Evolutionary conservation across 139 green algal species (phyloP).

Genomic region (Raphidocelis subcapitata): DNA sequence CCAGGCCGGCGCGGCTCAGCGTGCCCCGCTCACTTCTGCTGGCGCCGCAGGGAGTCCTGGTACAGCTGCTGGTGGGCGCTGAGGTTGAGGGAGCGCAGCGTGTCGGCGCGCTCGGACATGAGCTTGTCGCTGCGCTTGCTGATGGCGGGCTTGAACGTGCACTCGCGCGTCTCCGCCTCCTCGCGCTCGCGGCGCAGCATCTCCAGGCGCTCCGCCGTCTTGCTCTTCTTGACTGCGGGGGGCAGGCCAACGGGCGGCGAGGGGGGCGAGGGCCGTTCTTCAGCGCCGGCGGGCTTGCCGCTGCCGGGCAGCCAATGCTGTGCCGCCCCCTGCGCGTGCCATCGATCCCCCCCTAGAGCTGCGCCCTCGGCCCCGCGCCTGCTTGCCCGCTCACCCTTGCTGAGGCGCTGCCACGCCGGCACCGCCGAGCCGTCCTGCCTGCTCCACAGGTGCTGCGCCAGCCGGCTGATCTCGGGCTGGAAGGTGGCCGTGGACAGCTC

Average conservation of each 20-base stretch:
- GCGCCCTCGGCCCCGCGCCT: too few species aligned
- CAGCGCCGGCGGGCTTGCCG: too few species aligned
- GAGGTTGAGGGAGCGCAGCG: constrained; percentile 50
- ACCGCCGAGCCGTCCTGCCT: constrained; percentile 9
- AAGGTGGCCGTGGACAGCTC: constrained; percentile 54
- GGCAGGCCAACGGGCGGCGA: too few species aligned
- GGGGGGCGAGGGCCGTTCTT: too few species aligned
- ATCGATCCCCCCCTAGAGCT: too few species aligned
- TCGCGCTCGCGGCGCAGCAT: constrained; percentile 44
- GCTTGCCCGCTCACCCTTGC: constrained; percentile 17
- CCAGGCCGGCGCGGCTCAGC: too few species aligned
- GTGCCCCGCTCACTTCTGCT: constrained; percentile 46
- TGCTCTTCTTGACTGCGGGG: constrained; percentile 31
- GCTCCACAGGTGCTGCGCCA: constrained; percentile 50
- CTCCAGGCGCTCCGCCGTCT: constrained; percentile 43
- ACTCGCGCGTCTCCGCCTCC: constrained; percentile 45
- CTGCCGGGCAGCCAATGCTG: too few species aligned
- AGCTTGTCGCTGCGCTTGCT: constrained; percentile 50
- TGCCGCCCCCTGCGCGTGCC: constrained; percentile 12
- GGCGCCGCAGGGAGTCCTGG: constrained; percentile 58
- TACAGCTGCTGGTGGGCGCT: constrained; percentile 68
- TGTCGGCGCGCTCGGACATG: constrained; percentile 63
- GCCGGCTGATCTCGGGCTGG: constrained; percentile 42
- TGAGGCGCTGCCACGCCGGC: constrained; percentile 42
- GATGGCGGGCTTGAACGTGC: constrained; percentile 74